These are phyloP conservation scores for Teunomyces stri DNA, from an alignment of 805 yeast genomes.

Conservation along the genomic window DNA sequence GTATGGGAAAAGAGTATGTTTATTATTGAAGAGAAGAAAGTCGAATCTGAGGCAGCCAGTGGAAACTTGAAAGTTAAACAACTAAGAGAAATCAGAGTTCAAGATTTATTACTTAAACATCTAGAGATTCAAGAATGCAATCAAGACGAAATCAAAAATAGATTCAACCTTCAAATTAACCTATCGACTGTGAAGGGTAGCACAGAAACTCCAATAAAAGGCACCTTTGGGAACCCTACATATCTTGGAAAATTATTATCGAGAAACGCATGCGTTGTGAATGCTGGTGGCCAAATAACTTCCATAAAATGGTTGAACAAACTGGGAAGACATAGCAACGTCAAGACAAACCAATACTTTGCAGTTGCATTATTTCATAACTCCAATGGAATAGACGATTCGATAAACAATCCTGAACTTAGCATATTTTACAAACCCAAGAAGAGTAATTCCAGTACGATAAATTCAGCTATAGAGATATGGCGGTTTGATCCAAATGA, in stretches of 20 bases:
- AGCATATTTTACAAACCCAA: conserved; percentile 25
- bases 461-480: conserved; percentile 43
- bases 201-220: not conserved
- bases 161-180: not conserved
- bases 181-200: not conserved
- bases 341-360: conserved; percentile 32
- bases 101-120: not conserved
- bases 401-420: conserved; percentile 25
- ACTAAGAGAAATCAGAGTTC: not conserved
- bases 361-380: conserved; percentile 50
- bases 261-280: conserved; percentile 41
- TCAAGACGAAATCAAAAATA: not conserved
- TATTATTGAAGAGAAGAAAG: conserved; percentile 32
- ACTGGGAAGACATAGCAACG: conserved; percentile 10
- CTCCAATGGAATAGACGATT: conserved; percentile 17
- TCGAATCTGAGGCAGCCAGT: conserved; percentile 12
- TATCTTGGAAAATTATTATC: conserved; percentile 7
- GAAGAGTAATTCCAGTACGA: conserved; percentile 5
- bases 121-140: not conserved
- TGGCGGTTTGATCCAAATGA: conserved; percentile 36
- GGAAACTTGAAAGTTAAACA: conserved; percentile 9
- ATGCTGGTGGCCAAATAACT: conserved; percentile 52
- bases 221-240: conserved; percentile 5
- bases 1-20: conserved; percentile 51
- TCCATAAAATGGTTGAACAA: conserved; percentile 52